Percentiles rank a stretch among this genome's conserved stretches.
These are phyloP conservation scores for Paecilomyces variotii DNA, from an alignment of 2,329 filamentous ascomycete genomes.

Conservation along the genomic window DNA sequence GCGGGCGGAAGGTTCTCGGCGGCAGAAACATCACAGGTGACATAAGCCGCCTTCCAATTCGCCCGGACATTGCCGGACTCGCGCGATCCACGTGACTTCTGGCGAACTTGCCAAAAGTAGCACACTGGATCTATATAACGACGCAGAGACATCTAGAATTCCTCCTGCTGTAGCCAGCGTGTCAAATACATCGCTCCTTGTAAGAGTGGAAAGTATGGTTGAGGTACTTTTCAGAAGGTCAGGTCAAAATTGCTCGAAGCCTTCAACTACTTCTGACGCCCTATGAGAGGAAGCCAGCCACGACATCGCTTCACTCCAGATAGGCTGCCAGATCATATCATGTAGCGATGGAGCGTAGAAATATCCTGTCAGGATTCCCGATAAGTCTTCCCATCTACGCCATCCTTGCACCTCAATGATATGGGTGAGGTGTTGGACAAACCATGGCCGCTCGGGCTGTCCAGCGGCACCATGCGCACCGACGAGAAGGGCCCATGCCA, in stretches of 20 bases:
- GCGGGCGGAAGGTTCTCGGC: neutral
- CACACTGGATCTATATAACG: too few species aligned
- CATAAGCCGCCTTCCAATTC: neutral
- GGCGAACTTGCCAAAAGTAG: neutral
- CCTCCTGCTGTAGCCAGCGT: too few species aligned
- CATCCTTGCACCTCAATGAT: slow-evolving; percentile 20
- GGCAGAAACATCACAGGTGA: neutral
- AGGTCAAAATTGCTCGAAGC: neutral
- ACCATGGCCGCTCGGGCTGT: slow-evolving; percentile 22
- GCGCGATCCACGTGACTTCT: neutral
- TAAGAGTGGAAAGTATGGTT: neutral
- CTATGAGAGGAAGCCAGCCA: slow-evolving; percentile 8
- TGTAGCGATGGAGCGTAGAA: slow-evolving; percentile 20
- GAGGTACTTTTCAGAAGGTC: neutral
- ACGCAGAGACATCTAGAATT: too few species aligned
- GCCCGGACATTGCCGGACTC: neutral
- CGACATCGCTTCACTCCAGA: slow-evolving; percentile 24
- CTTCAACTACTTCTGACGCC: neutral
- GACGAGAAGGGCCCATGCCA: slow-evolving; percentile 26
- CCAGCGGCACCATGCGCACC: slow-evolving; percentile 23
- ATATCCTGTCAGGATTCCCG: slow-evolving; percentile 17
- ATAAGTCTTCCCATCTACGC: slow-evolving; percentile 22
- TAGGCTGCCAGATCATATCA: slow-evolving; percentile 15
- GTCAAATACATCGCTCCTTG: neutral
- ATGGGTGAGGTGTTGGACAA: slow-evolving; percentile 19